phyloP scores from a whole-genome alignment of 257 asterid genomes.

The Linderniella brevidens region DNA sequence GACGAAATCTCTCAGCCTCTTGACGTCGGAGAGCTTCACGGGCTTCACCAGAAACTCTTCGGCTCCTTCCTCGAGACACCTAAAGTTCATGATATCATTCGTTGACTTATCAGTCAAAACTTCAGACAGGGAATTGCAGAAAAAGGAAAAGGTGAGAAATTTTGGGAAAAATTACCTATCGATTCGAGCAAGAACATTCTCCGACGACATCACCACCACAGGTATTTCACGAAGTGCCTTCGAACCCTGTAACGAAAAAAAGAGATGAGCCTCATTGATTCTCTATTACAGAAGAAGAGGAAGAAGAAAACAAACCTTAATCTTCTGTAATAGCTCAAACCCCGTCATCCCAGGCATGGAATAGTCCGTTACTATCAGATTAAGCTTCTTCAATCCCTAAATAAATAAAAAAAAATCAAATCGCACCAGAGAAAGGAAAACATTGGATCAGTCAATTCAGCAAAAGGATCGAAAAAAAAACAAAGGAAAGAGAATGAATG shows the following conservation, averaged over 20 bases:
- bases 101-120: background rate
- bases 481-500: too few species aligned
- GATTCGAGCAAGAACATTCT: conserved; percentile 51
- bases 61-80: conserved; percentile 88
- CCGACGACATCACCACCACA: conserved; percentile 84
- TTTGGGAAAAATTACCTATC: conserved; percentile 55
- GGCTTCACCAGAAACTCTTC: conserved; percentile 80
- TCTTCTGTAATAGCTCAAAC: conserved; percentile 76
- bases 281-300: background rate
- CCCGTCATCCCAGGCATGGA: conserved; percentile 99
- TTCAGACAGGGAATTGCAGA: background rate
- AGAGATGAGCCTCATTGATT: background rate
- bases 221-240: conserved; percentile 54
- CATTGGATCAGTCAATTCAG: too few species aligned
- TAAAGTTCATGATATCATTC: background rate
- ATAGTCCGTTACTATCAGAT: conserved; percentile 70
- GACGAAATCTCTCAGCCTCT: conserved; percentile 37
- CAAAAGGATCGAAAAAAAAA: too few species aligned
- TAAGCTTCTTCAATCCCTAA: conserved; percentile 79
- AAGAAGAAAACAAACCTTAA: conserved; percentile 38
- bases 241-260: conserved; percentile 36
- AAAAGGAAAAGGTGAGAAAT: background rate
- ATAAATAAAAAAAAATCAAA: conserved; percentile 10
- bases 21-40: conserved; percentile 55
- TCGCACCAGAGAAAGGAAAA: background rate